phyloP scores from a whole-genome alignment of 2,329 filamentous ascomycete genomes.

The Claviceps sp. region DNA sequence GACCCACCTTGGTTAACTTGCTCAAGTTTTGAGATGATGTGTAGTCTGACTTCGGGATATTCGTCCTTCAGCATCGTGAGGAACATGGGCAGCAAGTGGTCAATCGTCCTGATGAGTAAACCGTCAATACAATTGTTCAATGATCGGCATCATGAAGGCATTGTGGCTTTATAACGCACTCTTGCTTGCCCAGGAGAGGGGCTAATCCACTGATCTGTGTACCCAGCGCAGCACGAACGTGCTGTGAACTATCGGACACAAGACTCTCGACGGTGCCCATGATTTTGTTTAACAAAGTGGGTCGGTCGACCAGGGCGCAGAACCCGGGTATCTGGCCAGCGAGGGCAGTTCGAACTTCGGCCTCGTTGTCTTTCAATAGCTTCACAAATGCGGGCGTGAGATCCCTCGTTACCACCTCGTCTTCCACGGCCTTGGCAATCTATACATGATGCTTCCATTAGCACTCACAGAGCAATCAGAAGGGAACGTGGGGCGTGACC shows the following conservation, averaged over 20 bases:
- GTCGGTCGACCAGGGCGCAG: constrained; percentile 76
- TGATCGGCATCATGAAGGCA: neutral
- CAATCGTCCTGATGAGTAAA: constrained; percentile 58
- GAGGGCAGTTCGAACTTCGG: constrained; percentile 92
- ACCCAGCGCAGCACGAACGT: constrained; percentile 87
- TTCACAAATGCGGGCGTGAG: constrained; percentile 95
- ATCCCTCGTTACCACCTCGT: constrained; percentile 88
- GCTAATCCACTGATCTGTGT: constrained; percentile 95
- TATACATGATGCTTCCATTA: constrained; percentile 21
- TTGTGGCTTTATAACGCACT: constrained; percentile 43
- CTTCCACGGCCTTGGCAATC: constrained; percentile 97
- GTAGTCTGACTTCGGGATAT: constrained; percentile 91
- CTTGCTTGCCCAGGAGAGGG: constrained; percentile 93
- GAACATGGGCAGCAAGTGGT: constrained; percentile 96
- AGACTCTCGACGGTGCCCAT: constrained; percentile 95
- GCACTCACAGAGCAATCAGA: neutral
- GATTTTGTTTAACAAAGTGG: constrained; percentile 83
- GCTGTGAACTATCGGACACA: constrained; percentile 90
- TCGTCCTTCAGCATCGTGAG: constrained; percentile 99
- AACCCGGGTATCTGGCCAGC: constrained; percentile 97
- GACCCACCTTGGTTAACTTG: constrained; percentile 72
- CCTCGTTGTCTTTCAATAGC: constrained; percentile 93
- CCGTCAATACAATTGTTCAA: neutral
- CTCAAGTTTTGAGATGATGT: constrained; percentile 99
- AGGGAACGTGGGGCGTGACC: constrained; percentile 3